These are phyloP conservation scores for Pichia deserticola DNA, from an alignment of 805 yeast species.

Conservation along the genomic window DNA sequence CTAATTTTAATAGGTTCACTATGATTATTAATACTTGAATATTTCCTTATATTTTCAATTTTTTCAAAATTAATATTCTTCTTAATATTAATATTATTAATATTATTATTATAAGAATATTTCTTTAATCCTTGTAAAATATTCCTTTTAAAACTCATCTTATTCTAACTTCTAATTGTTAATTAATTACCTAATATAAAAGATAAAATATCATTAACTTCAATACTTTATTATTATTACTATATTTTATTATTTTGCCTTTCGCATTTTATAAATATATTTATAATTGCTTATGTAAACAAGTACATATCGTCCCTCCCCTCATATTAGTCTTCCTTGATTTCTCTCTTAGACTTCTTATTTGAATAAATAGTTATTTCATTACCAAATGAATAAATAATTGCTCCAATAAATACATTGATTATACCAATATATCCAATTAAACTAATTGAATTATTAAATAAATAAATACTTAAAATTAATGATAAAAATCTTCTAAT, in stretches of 20 bases:
- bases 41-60: not conserved
- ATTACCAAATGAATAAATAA: slow-evolving; percentile 29
- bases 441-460: slow-evolving; percentile 36
- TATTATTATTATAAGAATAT: too few species aligned
- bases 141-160: too few species aligned
- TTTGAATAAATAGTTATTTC: not conserved
- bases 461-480: slow-evolving; percentile 45
- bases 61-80: not conserved
- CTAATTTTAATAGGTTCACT: not conserved
- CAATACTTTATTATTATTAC: too few species aligned
- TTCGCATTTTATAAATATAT: too few species aligned
- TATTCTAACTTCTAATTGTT: too few species aligned
- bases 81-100: not conserved
- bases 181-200: too few species aligned
- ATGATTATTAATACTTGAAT: too few species aligned
- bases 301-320: not conserved
- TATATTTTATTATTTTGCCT: too few species aligned
- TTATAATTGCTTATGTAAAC: too few species aligned
- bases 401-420: slow-evolving; percentile 50
- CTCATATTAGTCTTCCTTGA: not conserved
- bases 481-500: slow-evolving; percentile 57
- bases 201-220: too few species aligned
- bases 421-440: slow-evolving; percentile 37
- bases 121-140: too few species aligned
- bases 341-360: not conserved